A percentile compares a stretch with the other conserved stretches of the same genome.
Conservation (phyloP, 129 eudicot genomes). For the Pseudognaphalium luteoalbum region DNA sequence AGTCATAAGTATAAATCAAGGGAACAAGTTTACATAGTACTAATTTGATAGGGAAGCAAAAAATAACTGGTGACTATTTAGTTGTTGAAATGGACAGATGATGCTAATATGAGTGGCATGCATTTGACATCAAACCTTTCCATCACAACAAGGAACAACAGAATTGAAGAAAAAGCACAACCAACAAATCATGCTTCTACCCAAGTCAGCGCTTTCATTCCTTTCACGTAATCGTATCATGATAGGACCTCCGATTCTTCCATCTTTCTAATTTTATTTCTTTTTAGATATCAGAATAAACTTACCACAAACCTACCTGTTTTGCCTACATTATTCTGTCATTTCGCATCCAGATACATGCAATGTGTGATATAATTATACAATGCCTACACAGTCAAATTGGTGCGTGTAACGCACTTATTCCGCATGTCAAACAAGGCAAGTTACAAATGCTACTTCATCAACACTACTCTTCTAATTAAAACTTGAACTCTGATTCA, state of each 20-base stretch:
- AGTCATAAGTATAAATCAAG: neutral
- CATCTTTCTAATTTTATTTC: neutral
- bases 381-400: neutral
- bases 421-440: no score
- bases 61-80: neutral
- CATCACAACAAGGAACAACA: constrained; percentile 4
- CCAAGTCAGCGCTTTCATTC: constrained; percentile 37
- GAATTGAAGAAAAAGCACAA: constrained; percentile 3
- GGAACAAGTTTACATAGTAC: neutral
- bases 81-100: constrained; percentile 23
- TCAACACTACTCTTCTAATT: neutral
- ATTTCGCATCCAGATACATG: neutral
- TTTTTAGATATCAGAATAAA: constrained; percentile 24
- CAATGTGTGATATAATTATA: neutral
- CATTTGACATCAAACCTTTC: constrained; percentile 17
- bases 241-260: constrained; percentile 23
- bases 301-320: constrained; percentile 18
- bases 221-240: constrained; percentile 23
- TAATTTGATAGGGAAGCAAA: neutral
- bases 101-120: constrained; percentile 38
- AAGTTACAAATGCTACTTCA: neutral
- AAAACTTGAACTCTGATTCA: no score
- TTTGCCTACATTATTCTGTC: constrained; percentile 30
- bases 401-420: no score
- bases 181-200: constrained; percentile 26